These are phyloP conservation scores for Haematococcus lacustris DNA, from an alignment of 139 green algal genomes.

Conservation along the genomic window DNA sequence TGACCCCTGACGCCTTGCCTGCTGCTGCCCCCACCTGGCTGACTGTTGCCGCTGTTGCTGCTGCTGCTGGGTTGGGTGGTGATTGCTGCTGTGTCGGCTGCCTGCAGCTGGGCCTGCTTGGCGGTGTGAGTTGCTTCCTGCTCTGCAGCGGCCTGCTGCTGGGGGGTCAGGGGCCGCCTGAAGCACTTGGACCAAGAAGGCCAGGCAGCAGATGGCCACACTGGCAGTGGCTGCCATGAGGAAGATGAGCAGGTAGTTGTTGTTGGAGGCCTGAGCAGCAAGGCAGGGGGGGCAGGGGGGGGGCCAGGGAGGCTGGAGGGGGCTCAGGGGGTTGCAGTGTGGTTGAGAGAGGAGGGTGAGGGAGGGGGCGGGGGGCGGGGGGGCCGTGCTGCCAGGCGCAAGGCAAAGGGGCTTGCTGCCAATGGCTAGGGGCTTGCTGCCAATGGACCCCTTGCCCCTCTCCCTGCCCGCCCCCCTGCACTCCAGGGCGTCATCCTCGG, in stretches of 20 bases:
- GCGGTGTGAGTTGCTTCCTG: not conserved
- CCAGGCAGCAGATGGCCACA: slow-evolving; percentile 18
- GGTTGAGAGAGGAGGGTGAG: no score
- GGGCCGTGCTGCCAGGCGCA: no score
- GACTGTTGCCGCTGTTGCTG: slow-evolving; percentile 12
- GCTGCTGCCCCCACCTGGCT: not conserved
- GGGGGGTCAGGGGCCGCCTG: not conserved
- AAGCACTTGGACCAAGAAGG: slow-evolving; percentile 43
- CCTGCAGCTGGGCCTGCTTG: slow-evolving; percentile 8
- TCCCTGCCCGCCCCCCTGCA: no score
- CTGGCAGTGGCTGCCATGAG: slow-evolving; percentile 31
- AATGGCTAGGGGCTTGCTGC: no score
- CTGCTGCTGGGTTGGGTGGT: no score
- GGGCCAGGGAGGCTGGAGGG: no score
- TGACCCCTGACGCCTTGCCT: not conserved
- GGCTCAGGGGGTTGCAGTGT: no score
- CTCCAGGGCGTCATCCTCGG: no score
- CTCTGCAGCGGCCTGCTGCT: not conserved
- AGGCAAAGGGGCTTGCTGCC: no score
- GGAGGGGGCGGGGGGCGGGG: no score
- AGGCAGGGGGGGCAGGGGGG: no score
- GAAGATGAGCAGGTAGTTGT: slow-evolving; percentile 64
- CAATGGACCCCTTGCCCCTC: no score
- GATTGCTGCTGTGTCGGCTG: not conserved
- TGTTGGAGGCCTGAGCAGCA: slow-evolving; percentile 30